A percentile compares a stretch with the other conserved stretches of the same genome.
phyloP scores from a whole-genome alignment of 805 yeast genomes.

The Schwanniomyces occidentalis region DNA sequence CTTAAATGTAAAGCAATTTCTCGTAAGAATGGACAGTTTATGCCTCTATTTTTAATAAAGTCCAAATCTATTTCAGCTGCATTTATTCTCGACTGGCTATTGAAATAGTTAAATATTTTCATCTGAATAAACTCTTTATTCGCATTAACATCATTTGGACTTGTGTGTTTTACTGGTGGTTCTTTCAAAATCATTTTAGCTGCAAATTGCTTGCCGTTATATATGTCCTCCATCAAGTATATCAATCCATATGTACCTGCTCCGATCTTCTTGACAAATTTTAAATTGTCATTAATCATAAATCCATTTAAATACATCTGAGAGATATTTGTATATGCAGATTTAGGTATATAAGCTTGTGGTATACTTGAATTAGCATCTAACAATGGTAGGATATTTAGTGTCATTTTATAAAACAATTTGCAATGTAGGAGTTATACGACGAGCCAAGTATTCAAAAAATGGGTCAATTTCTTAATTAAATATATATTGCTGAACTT shows the following conservation, averaged over 20 bases:
- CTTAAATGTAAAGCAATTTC: conserved; percentile 74
- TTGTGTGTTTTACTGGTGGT: conserved; percentile 28
- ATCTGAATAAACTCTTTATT: conserved; percentile 31
- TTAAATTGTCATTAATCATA: conserved; percentile 32
- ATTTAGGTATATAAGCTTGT: conserved; percentile 4
- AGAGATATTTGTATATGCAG: conserved; percentile 9
- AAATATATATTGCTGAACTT: background rate
- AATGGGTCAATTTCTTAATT: too few relatives aligned
- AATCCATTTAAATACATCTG: conserved; percentile 17
- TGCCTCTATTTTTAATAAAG: conserved; percentile 25
- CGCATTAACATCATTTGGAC: conserved; percentile 28
- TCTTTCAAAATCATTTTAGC: conserved; percentile 67
- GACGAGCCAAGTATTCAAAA: too few relatives aligned
- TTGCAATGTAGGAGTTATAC: background rate
- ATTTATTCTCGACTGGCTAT: conserved; percentile 12
- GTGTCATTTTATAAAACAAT: conserved; percentile 11
- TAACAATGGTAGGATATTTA: conserved; percentile 13
- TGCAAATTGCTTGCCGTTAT: conserved; percentile 56
- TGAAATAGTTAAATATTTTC: conserved; percentile 20
- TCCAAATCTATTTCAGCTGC: conserved; percentile 23
- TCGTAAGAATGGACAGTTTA: conserved; percentile 41
- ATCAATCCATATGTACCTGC: conserved; percentile 87
- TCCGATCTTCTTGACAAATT: conserved; percentile 58
- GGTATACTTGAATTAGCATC: conserved; percentile 6
- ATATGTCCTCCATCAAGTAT: conserved; percentile 61